Conservation (phyloP, 441 rosid species). For the Arabidopsis lyrata region DNA sequence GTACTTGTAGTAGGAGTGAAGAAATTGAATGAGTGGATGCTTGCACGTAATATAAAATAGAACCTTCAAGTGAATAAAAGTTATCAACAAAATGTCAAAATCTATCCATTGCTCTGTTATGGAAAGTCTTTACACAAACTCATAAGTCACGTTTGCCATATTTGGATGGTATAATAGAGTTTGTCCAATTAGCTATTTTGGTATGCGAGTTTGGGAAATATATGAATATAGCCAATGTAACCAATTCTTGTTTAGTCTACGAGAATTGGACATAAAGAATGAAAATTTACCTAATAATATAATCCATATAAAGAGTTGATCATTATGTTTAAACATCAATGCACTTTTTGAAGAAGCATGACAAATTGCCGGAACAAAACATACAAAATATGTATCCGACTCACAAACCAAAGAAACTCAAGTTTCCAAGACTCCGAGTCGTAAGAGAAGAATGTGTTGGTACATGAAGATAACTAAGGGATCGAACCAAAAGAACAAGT, state of each 20-base stretch:
- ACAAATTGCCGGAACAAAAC: slow-evolving; percentile 22
- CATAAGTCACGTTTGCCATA: slow-evolving; percentile 15
- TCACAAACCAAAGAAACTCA: slow-evolving; percentile 25
- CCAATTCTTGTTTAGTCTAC: no score
- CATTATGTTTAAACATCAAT: slow-evolving; percentile 16
- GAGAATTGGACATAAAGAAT: slow-evolving; percentile 1
- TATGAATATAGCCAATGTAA: no score
- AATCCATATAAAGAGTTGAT: slow-evolving; percentile 7
- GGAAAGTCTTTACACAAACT: slow-evolving; percentile 40
- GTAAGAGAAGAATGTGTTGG: slow-evolving; percentile 29
- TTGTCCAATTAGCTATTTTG: neutral
- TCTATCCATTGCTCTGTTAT: slow-evolving; percentile 2
- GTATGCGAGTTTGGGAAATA: no score
- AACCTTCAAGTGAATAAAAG: slow-evolving; percentile 5
- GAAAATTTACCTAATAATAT: neutral
- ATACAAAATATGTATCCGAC: slow-evolving; percentile 37
- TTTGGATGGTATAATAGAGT: slow-evolving; percentile 5
- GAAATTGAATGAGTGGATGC: slow-evolving; percentile 21
- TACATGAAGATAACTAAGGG: slow-evolving; percentile 33
- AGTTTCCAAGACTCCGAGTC: slow-evolving; percentile 3
- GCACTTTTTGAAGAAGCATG: slow-evolving; percentile 26
- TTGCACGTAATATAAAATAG: slow-evolving; percentile 36
- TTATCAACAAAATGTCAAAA: slow-evolving; percentile 15
- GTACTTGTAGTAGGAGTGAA: slow-evolving; percentile 44
- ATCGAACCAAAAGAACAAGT: slow-evolving; percentile 20